These are phyloP conservation scores for Colletotrichum acutatum DNA, from an alignment of 2,329 filamentous ascomycete genomes.

Conservation along the genomic window DNA sequence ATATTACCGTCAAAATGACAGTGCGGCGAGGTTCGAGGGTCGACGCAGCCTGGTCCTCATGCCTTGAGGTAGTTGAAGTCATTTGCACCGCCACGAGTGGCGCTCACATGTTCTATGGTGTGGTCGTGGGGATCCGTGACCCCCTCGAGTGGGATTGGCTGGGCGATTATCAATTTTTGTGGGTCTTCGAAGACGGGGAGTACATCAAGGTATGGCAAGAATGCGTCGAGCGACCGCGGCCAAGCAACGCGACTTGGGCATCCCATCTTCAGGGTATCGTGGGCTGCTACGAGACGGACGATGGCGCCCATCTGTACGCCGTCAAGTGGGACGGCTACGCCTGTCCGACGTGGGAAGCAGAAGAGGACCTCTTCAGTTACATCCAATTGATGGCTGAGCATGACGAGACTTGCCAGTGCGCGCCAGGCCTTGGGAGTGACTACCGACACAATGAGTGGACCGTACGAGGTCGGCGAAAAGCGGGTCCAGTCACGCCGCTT, in stretches of 20 bases:
- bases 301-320: not conserved
- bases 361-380: slow-evolving; percentile 4
- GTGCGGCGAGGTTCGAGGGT: not conserved
- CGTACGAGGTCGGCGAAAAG: not conserved
- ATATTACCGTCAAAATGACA: not conserved
- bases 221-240: not conserved
- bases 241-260: not conserved
- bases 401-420: not conserved
- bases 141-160: not conserved
- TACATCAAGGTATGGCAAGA: not conserved
- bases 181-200: not conserved
- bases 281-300: not conserved
- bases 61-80: not conserved
- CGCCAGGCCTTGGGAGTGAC: not conserved
- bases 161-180: not conserved
- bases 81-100: not conserved
- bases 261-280: not conserved
- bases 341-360: not conserved
- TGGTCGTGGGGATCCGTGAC: not conserved
- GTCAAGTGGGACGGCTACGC: slow-evolving; percentile 5
- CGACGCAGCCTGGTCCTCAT: not conserved
- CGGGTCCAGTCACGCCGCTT: not conserved
- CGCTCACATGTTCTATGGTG: not conserved
- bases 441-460: not conserved
- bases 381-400: not conserved